Evolutionary conservation across 129 eudicot genomes (phyloP).

Genomic region (Sambucus nigra): DNA sequence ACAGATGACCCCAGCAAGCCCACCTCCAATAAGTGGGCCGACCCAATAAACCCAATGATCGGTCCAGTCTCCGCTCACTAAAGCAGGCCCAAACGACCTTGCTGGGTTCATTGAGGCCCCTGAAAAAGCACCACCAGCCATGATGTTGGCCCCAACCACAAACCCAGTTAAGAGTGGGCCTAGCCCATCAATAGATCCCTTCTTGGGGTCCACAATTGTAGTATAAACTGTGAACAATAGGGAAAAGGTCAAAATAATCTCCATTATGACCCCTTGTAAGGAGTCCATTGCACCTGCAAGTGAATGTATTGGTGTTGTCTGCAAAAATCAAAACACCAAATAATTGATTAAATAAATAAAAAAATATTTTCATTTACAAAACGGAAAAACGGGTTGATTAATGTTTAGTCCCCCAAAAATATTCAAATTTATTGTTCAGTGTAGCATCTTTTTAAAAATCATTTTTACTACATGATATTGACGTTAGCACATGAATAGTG

Average conservation of each 20-base stretch:
- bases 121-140: slow-evolving; percentile 77
- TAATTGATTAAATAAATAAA: no score
- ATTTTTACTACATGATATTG: no score
- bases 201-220: slow-evolving; percentile 79
- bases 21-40: slow-evolving; percentile 88
- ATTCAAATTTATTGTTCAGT: no score
- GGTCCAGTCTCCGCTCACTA: slow-evolving; percentile 76
- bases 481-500: no score
- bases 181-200: slow-evolving; percentile 49
- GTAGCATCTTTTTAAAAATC: no score
- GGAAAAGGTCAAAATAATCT: slow-evolving; percentile 69
- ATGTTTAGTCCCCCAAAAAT: no score
- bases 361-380: no score
- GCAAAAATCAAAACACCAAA: slow-evolving; percentile 18
- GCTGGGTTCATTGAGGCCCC: slow-evolving; percentile 98
- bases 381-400: no score
- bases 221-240: slow-evolving; percentile 70
- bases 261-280: slow-evolving; percentile 77
- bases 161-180: slow-evolving; percentile 80
- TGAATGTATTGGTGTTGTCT: slow-evolving; percentile 64
- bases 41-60: slow-evolving; percentile 93
- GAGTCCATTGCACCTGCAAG: slow-evolving; percentile 56
- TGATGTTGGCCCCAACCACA: slow-evolving; percentile 78
- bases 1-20: slow-evolving; percentile 59
- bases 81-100: slow-evolving; percentile 88